phyloP scores from a whole-genome alignment of 2,329 filamentous ascomycete species.

The Paecilomyces sp. region DNA sequence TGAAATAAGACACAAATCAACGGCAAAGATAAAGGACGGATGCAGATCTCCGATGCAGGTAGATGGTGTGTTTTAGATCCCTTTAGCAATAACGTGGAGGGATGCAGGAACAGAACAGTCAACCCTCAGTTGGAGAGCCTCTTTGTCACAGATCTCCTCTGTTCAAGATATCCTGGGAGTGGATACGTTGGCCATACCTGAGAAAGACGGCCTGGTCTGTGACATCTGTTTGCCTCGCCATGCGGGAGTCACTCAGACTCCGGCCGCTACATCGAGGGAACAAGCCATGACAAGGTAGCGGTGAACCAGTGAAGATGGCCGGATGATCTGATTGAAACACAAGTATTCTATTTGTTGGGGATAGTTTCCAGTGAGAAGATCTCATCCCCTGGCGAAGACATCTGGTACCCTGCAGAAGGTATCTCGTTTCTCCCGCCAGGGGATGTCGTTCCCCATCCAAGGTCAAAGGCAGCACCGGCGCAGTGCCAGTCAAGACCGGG shows the following conservation, averaged over 20 bases:
- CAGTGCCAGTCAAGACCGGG: not conserved
- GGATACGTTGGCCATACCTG: not conserved
- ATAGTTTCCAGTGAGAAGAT: not conserved
- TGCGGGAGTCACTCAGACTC: not conserved
- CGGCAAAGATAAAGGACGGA: not conserved
- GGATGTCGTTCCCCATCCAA: not conserved
- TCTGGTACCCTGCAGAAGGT: not conserved
- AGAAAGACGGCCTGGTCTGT: not conserved
- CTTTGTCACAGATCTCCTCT: not conserved
- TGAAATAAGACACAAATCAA: not conserved
- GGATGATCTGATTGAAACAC: not conserved
- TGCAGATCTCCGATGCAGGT: not conserved
- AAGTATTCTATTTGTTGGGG: not conserved
- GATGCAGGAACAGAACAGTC: not conserved
- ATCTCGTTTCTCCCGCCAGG: not conserved
- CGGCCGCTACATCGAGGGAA: not conserved
- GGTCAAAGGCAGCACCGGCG: not conserved
- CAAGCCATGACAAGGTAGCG: not conserved
- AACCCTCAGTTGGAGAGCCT: not conserved
- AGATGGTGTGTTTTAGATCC: not conserved
- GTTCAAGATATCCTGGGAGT: not conserved
- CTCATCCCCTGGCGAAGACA: no score
- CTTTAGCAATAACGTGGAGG: not conserved
- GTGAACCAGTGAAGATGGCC: not conserved
- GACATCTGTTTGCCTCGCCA: not conserved